Base-by-base conservation (phyloP, 768 basidiomycete species). In the Naganishia vishniacii region DNA sequence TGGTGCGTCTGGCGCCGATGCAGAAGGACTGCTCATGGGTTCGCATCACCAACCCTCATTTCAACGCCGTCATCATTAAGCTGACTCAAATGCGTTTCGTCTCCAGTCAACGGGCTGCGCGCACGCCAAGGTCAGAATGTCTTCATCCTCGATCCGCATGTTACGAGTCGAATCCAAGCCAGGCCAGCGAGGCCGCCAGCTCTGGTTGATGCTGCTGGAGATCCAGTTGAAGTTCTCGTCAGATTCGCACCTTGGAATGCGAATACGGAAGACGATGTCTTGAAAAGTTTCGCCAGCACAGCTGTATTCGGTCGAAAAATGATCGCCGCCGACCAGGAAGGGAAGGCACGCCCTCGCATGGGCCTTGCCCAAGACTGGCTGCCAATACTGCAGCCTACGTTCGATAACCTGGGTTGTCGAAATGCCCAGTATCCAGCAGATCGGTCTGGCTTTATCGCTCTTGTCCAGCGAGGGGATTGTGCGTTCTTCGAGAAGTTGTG, bases 401-500 rank as follows among this genome's bases (percentile, higher is more conserved):
- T 37, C 64, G 65, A 26, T 62, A 67, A 49, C 29, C 37, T 25
- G 23, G 61, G 65, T 28, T 41, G 65, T 61, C 18, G 34, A n/a
- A 26, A 9, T 12, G 47, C 59, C 23, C 23, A 41, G 2, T 53
- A 63, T 44, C 48, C 48, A 41, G 16, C 48, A 28, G 25, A 26
- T 18, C 41, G 44, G 16, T 28, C 4, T 32, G 40, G 37, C 37
- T 73, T 65, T 42, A 65, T 91, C 25, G 73, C 95, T 16, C 64
- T 81, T 13, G 80, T 88, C 16, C 80, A 80, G 46, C 83, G 94
- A 29, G 94, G 94, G 5, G 83, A 81, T 4, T 98, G 94, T 76
- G 87, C 91, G 9, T 97, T 98, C 78, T 77, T 90, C 15, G 83
- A 89, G 68, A 99, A 99, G 78, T 80, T 93, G 16, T 53, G 84